A percentile compares a stretch with the other conserved stretches of the same genome.
phyloP scores from a whole-genome alignment of 768 basidiomycete species.

The Dacryopinax primogenitus region DNA sequence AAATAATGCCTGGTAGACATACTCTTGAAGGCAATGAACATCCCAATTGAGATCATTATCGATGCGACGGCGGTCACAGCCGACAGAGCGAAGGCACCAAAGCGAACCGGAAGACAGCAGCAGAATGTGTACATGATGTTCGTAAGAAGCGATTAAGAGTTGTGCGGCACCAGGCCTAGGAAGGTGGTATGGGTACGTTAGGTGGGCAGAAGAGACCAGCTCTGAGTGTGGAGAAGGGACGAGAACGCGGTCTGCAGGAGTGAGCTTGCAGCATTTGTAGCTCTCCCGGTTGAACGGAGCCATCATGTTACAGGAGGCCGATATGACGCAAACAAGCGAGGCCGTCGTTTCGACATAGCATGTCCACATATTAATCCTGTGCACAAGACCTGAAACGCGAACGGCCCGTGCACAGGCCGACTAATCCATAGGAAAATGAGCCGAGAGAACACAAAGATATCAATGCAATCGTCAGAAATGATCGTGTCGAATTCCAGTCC shows the following conservation, averaged over 20 bases:
- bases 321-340: background rate
- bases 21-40: constrained; percentile 5
- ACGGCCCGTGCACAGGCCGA: background rate
- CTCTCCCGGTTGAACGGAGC: background rate
- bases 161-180: constrained; percentile 2
- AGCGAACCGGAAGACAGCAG: constrained; percentile 5
- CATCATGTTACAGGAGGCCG: background rate
- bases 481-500: background rate
- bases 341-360: background rate
- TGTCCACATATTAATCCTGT: background rate
- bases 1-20: background rate
- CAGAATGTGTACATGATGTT: constrained; percentile 5
- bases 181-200: background rate
- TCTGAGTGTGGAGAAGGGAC: background rate
- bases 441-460: background rate
- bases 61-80: background rate
- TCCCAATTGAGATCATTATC: background rate
- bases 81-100: background rate
- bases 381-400: background rate
- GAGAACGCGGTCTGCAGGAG: background rate
- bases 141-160: background rate
- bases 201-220: constrained; percentile 1
- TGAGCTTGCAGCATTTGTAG: background rate
- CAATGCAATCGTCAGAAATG: background rate
- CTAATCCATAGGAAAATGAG: background rate